phyloP scores from a whole-genome alignment of 176 grass and related monocot genomes.

The Phoenix dactylifera region DNA sequence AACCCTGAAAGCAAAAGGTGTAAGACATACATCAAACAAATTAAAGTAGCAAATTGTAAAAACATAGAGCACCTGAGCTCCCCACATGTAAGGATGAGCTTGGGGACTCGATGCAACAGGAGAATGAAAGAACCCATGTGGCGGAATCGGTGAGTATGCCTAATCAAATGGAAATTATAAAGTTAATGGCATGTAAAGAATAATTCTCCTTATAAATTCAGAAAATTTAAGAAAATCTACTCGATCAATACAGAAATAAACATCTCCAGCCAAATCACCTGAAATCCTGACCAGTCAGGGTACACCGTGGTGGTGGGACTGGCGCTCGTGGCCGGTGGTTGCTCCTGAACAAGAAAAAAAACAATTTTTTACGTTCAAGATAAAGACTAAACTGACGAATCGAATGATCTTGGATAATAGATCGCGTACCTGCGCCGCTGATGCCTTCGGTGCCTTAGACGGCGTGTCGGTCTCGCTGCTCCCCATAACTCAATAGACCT shows the following conservation, averaged over 20 bases:
- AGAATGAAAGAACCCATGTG: constrained; percentile 76
- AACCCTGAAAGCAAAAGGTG: too few species aligned
- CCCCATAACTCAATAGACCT: constrained; percentile 34
- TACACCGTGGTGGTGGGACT: constrained; percentile 42
- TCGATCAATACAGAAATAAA: background rate
- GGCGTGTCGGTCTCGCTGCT: constrained; percentile 58
- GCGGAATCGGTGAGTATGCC: constrained; percentile 82
- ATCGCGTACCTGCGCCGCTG: constrained; percentile 51
- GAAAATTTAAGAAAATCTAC: background rate
- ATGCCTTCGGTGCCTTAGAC: constrained; percentile 59
- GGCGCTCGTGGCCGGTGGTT: constrained; percentile 39
- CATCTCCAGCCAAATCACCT: constrained; percentile 30
- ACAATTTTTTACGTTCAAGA: too few species aligned
- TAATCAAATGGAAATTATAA: constrained; percentile 21
- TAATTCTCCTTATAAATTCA: constrained; percentile 6
- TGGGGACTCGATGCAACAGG: constrained; percentile 67
- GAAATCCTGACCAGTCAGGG: constrained; percentile 82
- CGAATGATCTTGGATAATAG: background rate
- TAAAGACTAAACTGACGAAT: background rate
- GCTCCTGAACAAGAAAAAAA: constrained; percentile 46
- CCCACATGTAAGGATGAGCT: constrained; percentile 97
- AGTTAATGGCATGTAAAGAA: background rate
- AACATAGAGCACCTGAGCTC: constrained; percentile 51
- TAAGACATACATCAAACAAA: background rate
- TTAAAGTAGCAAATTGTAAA: background rate